These are phyloP conservation scores for Penicillium chermesinum DNA, from an alignment of 495 filamentous ascomycete species.

Conservation along the genomic window DNA sequence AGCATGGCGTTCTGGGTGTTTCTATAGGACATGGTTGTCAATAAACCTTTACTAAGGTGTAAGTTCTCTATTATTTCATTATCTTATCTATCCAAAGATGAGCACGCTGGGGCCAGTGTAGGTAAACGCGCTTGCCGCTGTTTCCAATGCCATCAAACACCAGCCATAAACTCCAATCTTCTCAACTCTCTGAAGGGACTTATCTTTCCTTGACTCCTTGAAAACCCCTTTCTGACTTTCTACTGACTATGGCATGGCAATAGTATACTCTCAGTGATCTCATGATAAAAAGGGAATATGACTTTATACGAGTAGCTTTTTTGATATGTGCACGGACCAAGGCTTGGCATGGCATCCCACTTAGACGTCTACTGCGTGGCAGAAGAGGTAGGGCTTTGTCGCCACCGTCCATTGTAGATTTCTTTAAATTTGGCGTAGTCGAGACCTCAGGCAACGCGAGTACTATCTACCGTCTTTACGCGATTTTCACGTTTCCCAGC, in stretches of 20 bases:
- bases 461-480: no score
- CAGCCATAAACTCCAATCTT: constrained; percentile 49
- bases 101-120: constrained; percentile 56
- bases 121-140: constrained; percentile 36
- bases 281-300: no score
- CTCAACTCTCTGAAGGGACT: constrained; percentile 40
- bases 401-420: no score
- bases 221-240: no score
- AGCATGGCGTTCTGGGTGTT: constrained; percentile 26
- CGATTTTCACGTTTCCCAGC: neutral
- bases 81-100: constrained; percentile 34
- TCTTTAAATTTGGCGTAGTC: no score
- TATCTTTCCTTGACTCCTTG: neutral
- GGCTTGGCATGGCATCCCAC: constrained; percentile 38
- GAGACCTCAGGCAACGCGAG: no score
- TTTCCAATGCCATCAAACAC: constrained; percentile 48
- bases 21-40: constrained; percentile 9
- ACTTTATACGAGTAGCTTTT: neutral
- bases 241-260: neutral
- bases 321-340: constrained; percentile 32
- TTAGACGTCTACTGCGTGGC: neutral
- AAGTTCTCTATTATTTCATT: constrained; percentile 1
- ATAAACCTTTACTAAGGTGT: constrained; percentile 1
- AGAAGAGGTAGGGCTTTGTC: neutral
- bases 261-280: no score